Base-by-base conservation (phyloP, 108 stramenopile species). In the Nitzschia palea region DNA sequence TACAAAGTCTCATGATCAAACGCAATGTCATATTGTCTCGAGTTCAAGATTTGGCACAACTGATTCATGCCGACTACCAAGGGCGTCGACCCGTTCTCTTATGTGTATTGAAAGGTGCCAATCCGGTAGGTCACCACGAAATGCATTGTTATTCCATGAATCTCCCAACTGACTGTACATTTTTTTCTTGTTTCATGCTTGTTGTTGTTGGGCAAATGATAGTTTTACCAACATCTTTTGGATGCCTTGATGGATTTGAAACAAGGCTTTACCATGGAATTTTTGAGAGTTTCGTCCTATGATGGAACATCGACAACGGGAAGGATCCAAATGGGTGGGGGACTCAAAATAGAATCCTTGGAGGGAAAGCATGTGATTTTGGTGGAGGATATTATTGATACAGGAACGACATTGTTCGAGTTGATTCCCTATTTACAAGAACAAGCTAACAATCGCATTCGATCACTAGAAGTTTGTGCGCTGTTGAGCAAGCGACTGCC, bases 371-470 rank as follows among this genome's bases (percentile, higher is more conserved):
- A 81, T 60, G 77, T 88, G 37, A 63, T 88, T 15, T 33, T 88
- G 31, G 71, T 88, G 15, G 86, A 88, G 67, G 86, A 88, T 76
- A 88, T 88, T 64, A 44, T 88, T 6, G 86, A 88, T 76, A 88
- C 86, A 4, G 83, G 86, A 36, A 76, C 78, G 0, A 88, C 86
- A 0, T 35, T 88, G 9, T 62, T 47, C 20, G 31, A 78, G 51
- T 58, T 88, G 12, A 34, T 83, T 28, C 80, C 82, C 6, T 15
- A 54, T 20, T 59, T 87, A 37, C 35, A 67, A 40, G 40, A 62
- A 43, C 74, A 50, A 30, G 59, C 54, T 15, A 65, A 15, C 10
- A 56, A 67, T 2, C n/a, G n/a, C n/a, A 71, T 76, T 17, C 60
- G 48, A 25, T 67, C 75, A 2, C 0, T 84, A n/a, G 65, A 82